phyloP scores from a whole-genome alignment of 768 basidiomycete genomes.

The Leccinellum luteum region DNA sequence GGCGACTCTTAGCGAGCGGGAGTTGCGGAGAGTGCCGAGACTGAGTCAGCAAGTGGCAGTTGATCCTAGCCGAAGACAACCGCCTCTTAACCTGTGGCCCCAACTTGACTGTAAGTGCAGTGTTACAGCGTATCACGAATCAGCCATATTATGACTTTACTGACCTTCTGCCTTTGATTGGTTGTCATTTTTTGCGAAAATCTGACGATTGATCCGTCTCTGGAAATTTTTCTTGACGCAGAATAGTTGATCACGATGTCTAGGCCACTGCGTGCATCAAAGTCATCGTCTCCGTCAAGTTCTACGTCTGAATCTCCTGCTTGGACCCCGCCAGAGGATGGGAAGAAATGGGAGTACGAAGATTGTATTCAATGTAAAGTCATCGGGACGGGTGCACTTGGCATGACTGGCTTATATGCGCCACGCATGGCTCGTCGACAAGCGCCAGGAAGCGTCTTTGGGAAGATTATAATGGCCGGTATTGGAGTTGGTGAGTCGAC shows the following conservation, averaged over 20 bases:
- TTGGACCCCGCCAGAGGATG: conserved; percentile 4
- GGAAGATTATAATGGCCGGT: conserved; percentile 61
- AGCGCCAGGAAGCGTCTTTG: conserved; percentile 58
- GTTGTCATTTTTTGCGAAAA: neutral
- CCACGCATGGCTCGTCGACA: conserved; percentile 59
- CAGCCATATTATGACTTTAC: neutral
- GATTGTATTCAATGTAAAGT: conserved; percentile 73
- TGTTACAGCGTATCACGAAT: neutral
- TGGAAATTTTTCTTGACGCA: neutral
- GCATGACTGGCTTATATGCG: conserved; percentile 64
- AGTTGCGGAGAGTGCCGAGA: too few species aligned
- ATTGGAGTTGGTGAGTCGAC: conserved; percentile 55
- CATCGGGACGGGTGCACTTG: conserved; percentile 63
- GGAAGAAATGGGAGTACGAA: conserved; percentile 24
- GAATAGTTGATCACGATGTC: conserved; percentile 5
- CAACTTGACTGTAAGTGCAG: neutral
- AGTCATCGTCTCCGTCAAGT: neutral
- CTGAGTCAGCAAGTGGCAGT: too few species aligned
- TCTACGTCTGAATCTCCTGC: neutral
- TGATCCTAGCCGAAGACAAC: too few species aligned
- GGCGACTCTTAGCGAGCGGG: too few species aligned
- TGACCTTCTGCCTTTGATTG: neutral
- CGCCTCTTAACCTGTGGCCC: too few species aligned
- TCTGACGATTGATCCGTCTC: neutral
- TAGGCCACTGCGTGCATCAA: conserved; percentile 11